Conservation (phyloP, 345 rosid genomes). For the Microthlaspi erraticum region DNA sequence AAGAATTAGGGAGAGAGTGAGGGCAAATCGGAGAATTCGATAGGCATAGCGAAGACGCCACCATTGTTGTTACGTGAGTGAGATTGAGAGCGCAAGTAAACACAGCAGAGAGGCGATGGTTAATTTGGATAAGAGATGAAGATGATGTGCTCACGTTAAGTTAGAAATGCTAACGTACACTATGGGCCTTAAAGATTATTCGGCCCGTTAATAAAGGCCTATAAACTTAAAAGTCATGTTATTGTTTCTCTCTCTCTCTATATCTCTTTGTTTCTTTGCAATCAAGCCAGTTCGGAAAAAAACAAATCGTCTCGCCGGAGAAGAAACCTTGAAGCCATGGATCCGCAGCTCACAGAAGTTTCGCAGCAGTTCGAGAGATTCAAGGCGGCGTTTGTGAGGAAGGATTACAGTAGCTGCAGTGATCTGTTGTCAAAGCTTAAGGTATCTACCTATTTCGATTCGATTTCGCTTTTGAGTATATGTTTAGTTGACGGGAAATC, state of each 20-base stretch:
- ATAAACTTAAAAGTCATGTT: neutral
- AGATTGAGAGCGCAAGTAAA: constrained; percentile 31
- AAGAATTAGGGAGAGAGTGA: constrained; percentile 42
- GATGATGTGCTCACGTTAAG: constrained; percentile 41
- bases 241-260: neutral
- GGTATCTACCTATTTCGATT: constrained; percentile 58
- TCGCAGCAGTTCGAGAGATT: constrained; percentile 86
- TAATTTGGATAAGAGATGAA: constrained; percentile 44
- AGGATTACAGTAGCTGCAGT: constrained; percentile 60
- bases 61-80: constrained; percentile 47
- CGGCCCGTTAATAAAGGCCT: constrained; percentile 40
- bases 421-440: constrained; percentile 78
- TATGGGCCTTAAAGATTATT: constrained; percentile 1
- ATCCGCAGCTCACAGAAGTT: constrained; percentile 80
- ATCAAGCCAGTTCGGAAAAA: constrained; percentile 47
- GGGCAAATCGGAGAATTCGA: constrained; percentile 48
- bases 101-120: neutral
- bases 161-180: constrained; percentile 15
- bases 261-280: constrained; percentile 46
- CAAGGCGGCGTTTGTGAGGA: constrained; percentile 80
- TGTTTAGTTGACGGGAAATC: neutral
- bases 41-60: constrained; percentile 52
- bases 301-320: constrained; percentile 12
- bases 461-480: constrained; percentile 1
- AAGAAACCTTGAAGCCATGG: constrained; percentile 53